A percentile compares a stretch with the other conserved stretches of the same genome.
These are phyloP conservation scores for Rhododendron simsii DNA, from an alignment of 148 eudicot species.

Conservation along the genomic window DNA sequence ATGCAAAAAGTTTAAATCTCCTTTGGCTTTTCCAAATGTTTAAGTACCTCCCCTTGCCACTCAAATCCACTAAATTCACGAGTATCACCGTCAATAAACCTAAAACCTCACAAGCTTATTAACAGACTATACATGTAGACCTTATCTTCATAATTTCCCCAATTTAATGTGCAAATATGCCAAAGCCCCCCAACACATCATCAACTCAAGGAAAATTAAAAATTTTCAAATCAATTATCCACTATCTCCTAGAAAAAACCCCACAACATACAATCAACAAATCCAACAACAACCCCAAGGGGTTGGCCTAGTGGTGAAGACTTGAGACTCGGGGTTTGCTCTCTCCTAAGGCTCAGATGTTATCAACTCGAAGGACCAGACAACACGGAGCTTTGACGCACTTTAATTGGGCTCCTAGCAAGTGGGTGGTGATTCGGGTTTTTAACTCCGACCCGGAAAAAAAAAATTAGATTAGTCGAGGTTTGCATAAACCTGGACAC, in stretches of 20 bases:
- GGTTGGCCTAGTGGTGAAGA: no score
- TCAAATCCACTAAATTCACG: not conserved
- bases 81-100: not conserved
- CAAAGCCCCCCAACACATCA: not conserved
- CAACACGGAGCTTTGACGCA: no score
- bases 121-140: not conserved
- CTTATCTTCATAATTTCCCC: not conserved
- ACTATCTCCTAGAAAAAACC: not conserved
- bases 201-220: not conserved
- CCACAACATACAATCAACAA: slow-evolving; percentile 1
- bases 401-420: no score
- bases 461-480: no score
- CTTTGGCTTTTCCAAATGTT: not conserved
- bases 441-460: no score
- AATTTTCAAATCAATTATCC: not conserved
- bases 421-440: no score
- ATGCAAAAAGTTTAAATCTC: not conserved
- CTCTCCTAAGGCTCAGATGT: no score
- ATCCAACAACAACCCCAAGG: no score
- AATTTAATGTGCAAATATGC: not conserved
- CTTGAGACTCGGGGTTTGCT: no score
- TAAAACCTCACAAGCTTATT: not conserved
- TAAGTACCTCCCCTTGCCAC: not conserved
- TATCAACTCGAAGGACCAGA: no score
- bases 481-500: no score